Evolutionary conservation across 1,284 basidiomycete genomes (phyloP), one percentile per base, ranked within the genome.

Genomic region (Papiliotrema laurentii): DNA sequence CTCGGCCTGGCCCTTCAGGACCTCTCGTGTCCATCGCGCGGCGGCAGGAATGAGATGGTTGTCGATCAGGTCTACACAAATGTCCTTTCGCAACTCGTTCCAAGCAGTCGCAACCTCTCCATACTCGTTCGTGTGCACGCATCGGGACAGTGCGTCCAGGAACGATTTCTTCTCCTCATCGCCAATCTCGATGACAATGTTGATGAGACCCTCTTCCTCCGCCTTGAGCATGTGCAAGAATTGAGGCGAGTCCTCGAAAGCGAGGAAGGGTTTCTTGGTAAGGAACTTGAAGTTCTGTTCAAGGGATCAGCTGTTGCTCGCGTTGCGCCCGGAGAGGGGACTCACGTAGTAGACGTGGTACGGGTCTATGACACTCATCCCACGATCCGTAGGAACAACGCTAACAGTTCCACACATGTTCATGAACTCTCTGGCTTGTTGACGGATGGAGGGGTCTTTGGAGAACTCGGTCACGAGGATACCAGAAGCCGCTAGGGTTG

Each of bases 261-360:
- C 79, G n/a, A 71, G 70, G 27, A 90, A 80, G 10, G 83, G 85
- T 69, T 97, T 98, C 60, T 85, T 80, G 35, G 81, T 77, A 34
- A 98, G 78, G 75, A 97, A 98, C 78, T 98, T 98, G 82, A 98
- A 98, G 60, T 84, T 84, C 90, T 96, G n/a, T n/a, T n/a, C n/a
- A n/a, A 59, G 51, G 31, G 5, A n/a, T 36, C 33, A 22, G 31
- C 31, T 31, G 24, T 14, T 39, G n/a, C 33, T 24, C 14, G n/a
- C n/a, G n/a, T n/a, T n/a, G n/a, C 25, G 30, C 13, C 3, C 4
- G 11, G 16, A 13, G 4, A 26, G 22, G 35, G 6, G 26, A 80
- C 89, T 56, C 66, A 92, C 93, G 67, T 85, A 91, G 74, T 88
- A 96, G 0, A 84, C 82, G 71, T 97, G 88, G 60, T 85, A 82